Percentiles rank a stretch among this genome's conserved stretches.
phyloP scores from a whole-genome alignment of 2,329 filamentous ascomycete species.

The Paecilomyces niveus region DNA sequence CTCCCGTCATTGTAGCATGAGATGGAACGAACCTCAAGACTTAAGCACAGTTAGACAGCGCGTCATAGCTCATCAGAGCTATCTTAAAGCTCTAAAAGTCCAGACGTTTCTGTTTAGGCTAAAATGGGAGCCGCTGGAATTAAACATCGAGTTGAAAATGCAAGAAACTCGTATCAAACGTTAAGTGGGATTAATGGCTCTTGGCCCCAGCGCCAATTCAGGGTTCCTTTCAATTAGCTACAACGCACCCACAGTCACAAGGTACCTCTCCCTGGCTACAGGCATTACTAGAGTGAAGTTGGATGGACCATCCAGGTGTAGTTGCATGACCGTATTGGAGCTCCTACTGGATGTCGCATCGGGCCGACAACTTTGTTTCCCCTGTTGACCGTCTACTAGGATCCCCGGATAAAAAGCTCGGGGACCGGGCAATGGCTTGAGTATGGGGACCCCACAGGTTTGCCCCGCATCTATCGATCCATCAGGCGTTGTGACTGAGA shows the following conservation, averaged over 20 bases:
- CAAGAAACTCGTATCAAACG: not conserved
- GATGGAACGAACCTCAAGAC: not conserved
- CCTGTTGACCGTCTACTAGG: not conserved
- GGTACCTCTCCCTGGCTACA: not conserved
- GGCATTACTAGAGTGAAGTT: not conserved
- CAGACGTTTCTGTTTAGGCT: not conserved
- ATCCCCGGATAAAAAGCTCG: not conserved
- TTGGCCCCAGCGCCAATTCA: not conserved
- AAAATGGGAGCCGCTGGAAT: not conserved
- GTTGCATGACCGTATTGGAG: not conserved
- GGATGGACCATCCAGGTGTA: not conserved
- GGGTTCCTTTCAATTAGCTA: not conserved
- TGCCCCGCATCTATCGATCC: not conserved
- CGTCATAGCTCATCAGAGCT: not conserved
- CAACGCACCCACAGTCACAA: not conserved
- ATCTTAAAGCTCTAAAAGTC: not conserved
- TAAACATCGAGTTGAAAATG: not conserved
- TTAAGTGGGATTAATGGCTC: not conserved
- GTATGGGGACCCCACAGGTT: not conserved
- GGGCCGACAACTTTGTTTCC: not conserved
- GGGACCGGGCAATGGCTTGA: not conserved
- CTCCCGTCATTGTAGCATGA: not conserved
- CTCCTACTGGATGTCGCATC: not conserved
- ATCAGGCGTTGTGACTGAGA: not conserved
- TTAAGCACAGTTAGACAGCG: not conserved